phyloP scores from a whole-genome alignment of 2,329 filamentous ascomycete species.

The Fonsecaea nubica region DNA sequence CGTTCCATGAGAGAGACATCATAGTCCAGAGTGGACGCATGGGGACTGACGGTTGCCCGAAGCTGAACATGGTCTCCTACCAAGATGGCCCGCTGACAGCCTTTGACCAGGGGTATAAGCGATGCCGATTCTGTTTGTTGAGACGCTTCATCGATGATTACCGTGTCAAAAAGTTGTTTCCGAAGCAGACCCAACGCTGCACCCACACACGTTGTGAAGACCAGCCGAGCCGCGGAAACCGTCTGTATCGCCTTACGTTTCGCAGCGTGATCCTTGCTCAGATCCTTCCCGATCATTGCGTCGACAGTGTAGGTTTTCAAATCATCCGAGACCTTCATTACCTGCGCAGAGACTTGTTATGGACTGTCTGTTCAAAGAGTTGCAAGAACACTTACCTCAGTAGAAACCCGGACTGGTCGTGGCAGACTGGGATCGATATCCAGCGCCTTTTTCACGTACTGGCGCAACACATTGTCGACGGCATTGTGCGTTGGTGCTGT shows the following conservation, averaged over 20 bases:
- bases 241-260: conserved; percentile 48
- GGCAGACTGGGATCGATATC: conserved; percentile 5
- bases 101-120: conserved; percentile 46
- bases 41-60: conserved; percentile 51
- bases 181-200: conserved; percentile 52
- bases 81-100: conserved; percentile 47
- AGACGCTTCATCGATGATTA: conserved; percentile 57
- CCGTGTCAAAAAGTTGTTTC: conserved; percentile 38
- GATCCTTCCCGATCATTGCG: conserved; percentile 47
- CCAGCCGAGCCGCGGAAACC: conserved; percentile 47
- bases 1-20: conserved; percentile 55
- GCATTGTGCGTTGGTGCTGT: conserved; percentile 56
- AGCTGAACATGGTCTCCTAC: conserved; percentile 58
- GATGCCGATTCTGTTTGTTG: conserved; percentile 55
- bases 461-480: conserved; percentile 53
- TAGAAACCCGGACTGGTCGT: conserved; percentile 43
- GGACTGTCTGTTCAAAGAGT: neutral
- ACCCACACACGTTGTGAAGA: conserved; percentile 56
- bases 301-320: conserved; percentile 48
- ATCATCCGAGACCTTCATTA: conserved; percentile 47
- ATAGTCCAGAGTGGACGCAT: conserved; percentile 46
- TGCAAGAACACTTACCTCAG: conserved; percentile 40
- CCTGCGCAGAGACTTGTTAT: conserved; percentile 28
- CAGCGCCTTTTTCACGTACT: conserved; percentile 41
- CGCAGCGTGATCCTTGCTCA: conserved; percentile 40